Evolutionary conservation across 345 rosid genomes (phyloP).

Genomic region (Salix dunnii): DNA sequence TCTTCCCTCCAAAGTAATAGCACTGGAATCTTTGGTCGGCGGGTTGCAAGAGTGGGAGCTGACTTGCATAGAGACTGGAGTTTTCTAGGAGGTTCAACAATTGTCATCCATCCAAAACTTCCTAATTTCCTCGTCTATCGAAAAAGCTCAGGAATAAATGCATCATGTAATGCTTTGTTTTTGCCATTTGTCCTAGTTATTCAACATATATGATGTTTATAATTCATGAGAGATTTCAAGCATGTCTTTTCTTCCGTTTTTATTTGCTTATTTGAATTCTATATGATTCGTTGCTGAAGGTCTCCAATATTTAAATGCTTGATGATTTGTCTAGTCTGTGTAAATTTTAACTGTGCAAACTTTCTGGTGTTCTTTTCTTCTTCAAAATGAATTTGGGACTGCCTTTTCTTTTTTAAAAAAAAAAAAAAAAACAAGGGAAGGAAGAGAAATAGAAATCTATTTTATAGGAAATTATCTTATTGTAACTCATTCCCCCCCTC

Average conservation of each 20-base stretch:
- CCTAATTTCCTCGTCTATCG: conserved; percentile 16
- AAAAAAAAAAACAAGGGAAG: too few species aligned
- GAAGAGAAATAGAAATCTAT: not conserved
- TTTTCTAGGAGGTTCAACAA: conserved; percentile 57
- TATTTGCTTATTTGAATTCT: not conserved
- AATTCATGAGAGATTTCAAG: not conserved
- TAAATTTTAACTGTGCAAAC: not conserved
- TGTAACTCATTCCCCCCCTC: not conserved
- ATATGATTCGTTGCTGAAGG: not conserved
- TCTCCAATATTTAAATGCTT: not conserved
- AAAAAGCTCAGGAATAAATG: conserved; percentile 39
- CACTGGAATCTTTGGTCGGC: conserved; percentile 23
- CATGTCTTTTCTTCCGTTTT: conserved; percentile 4
- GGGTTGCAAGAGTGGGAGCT: conserved; percentile 25
- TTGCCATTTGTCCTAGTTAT: not conserved
- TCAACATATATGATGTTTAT: not conserved
- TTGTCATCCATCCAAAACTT: conserved; percentile 27
- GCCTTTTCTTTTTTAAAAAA: too few species aligned
- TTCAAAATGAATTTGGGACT: not conserved
- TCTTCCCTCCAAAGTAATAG: conserved; percentile 26
- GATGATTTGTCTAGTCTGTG: not conserved
- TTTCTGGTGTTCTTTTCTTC: not conserved
- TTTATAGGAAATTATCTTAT: not conserved
- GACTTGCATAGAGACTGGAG: conserved; percentile 41
- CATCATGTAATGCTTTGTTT: conserved; percentile 64